Evolutionary conservation across 2,329 filamentous ascomycete genomes (phyloP).

Genomic region (Fusarium sp.): DNA sequence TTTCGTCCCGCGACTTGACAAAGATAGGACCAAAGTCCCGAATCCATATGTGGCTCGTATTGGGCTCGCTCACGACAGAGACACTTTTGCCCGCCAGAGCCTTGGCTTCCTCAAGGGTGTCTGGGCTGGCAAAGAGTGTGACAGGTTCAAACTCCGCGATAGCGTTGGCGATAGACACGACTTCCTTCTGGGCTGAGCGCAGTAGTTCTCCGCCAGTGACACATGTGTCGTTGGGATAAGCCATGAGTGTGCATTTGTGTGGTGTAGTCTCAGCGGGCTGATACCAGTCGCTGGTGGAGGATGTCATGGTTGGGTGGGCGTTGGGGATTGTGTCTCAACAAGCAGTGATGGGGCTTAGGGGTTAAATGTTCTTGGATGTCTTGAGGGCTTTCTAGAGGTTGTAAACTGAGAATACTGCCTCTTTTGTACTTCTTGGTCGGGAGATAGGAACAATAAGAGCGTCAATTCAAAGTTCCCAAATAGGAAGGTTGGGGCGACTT

Average conservation of each 20-base stretch:
- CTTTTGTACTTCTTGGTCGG: background rate
- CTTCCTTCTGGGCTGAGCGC: background rate
- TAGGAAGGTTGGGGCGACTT: background rate
- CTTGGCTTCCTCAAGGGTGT: background rate
- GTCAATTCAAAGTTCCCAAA: background rate
- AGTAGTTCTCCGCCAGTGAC: background rate
- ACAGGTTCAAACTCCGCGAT: background rate
- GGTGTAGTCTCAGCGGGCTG: conserved; percentile 4
- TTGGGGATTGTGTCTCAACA: background rate
- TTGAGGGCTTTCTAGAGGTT: too few species aligned
- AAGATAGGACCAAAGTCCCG: background rate
- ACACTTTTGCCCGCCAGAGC: background rate
- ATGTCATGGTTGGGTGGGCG: background rate
- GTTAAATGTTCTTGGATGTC: background rate
- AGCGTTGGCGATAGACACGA: background rate
- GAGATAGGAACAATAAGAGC: background rate
- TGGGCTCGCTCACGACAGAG: background rate
- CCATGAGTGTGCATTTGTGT: conserved; percentile 2
- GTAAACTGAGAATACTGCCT: background rate
- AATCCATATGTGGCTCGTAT: background rate
- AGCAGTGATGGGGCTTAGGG: background rate
- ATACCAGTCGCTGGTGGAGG: background rate
- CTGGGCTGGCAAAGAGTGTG: background rate
- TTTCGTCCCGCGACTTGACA: background rate
- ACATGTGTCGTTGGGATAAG: background rate